Conservation (phyloP, 2,329 filamentous ascomycete genomes). For the Thelonectria rubi region DNA sequence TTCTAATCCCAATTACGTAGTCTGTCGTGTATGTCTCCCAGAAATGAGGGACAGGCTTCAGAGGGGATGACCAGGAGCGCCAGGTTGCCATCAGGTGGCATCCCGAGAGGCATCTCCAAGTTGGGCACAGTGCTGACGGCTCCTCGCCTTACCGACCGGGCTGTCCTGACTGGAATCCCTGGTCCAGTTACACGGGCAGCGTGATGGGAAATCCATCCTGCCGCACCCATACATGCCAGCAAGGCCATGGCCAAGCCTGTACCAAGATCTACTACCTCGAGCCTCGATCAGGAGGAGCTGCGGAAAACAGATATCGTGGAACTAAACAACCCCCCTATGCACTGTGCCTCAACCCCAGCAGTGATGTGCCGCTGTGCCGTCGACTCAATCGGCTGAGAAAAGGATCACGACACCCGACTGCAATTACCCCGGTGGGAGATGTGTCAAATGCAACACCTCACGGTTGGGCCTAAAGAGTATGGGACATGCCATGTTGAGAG, state of each 20-base stretch:
- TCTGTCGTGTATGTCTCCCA: background rate
- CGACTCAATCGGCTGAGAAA: too few species aligned
- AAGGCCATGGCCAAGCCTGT: background rate
- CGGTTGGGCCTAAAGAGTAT: too few species aligned
- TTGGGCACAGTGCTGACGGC: constrained; percentile 10
- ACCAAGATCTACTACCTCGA: constrained; percentile 9
- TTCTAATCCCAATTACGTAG: constrained; percentile 10
- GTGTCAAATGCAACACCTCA: too few species aligned
- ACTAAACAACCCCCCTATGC: constrained; percentile 8
- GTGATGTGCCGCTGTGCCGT: background rate
- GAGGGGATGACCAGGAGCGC: constrained; percentile 1
- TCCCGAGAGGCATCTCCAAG: constrained; percentile 1
- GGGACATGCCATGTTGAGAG: background rate
- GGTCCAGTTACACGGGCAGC: background rate
- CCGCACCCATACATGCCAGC: background rate
- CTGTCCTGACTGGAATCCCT: background rate
- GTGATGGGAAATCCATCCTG: background rate
- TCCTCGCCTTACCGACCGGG: constrained; percentile 6
- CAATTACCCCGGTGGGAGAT: too few species aligned
- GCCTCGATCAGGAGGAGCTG: constrained; percentile 12
- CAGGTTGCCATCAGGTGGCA: constrained; percentile 1
- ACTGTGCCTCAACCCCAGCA: background rate
- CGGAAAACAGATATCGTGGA: constrained; percentile 7
- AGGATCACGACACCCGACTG: too few species aligned
- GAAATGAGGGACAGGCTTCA: background rate